phyloP scores from a whole-genome alignment of 768 basidiomycete genomes.

The Cyclocybe cylindracea region DNA sequence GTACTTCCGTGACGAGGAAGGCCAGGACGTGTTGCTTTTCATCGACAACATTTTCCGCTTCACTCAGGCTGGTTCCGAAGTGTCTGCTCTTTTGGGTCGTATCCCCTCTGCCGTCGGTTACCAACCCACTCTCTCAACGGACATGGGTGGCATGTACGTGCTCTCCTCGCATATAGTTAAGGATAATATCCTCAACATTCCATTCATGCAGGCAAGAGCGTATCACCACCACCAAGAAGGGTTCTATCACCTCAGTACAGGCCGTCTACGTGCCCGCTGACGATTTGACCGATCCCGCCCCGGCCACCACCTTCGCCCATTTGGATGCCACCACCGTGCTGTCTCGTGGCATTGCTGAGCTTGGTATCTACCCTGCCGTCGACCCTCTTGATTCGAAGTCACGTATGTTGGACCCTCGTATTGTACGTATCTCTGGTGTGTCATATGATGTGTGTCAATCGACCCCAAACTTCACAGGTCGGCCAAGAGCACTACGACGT shows the following conservation, averaged over 20 bases:
- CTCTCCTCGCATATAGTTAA: background rate
- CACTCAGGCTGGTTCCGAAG: conserved; percentile 99
- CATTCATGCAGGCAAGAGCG: conserved; percentile 82
- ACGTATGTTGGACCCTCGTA: conserved; percentile 99
- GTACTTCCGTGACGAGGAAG: conserved; percentile 99
- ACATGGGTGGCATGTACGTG: conserved; percentile 99
- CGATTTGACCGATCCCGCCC: conserved; percentile 99
- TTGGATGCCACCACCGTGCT: conserved; percentile 99
- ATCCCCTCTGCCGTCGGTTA: conserved; percentile 99
- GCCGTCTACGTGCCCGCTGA: conserved; percentile 99
- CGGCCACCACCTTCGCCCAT: conserved; percentile 99
- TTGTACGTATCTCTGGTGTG: conserved; percentile 52
- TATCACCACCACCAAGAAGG: conserved; percentile 99
- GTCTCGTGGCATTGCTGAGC: conserved; percentile 98
- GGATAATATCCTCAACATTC: conserved; percentile 6
- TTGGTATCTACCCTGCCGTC: conserved; percentile 99
- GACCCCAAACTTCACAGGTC: conserved; percentile 43
- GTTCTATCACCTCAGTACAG: conserved; percentile 99
- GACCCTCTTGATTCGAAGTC: conserved; percentile 99
- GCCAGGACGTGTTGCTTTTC: conserved; percentile 99
- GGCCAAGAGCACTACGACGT: conserved; percentile 94
- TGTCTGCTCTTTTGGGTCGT: conserved; percentile 99
- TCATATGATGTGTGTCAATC: background rate
- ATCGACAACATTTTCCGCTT: conserved; percentile 99
- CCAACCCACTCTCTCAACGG: conserved; percentile 99